phyloP scores from a whole-genome alignment of 73 alveolate genomes.

The Stentor roeselii region DNA sequence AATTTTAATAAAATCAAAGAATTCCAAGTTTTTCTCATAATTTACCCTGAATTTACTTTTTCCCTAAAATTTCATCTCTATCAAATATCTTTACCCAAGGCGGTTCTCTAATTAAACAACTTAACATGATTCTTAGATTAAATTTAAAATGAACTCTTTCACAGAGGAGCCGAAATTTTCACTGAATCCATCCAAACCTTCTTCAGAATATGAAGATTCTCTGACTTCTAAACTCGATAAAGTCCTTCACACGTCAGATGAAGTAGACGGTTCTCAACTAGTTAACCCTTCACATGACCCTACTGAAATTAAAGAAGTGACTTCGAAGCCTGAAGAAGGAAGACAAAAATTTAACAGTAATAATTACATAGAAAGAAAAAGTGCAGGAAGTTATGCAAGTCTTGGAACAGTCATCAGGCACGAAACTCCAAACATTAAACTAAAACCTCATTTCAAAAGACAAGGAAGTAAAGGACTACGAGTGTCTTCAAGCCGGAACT shows the following conservation, averaged over 20 bases:
- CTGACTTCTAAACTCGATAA: background rate
- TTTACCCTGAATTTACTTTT: too few relatives aligned
- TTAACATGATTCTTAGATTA: too few relatives aligned
- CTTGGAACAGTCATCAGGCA: slow-evolving; percentile 21
- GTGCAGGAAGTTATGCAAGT: slow-evolving; percentile 13
- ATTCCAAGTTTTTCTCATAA: too few relatives aligned
- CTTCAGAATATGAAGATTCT: background rate
- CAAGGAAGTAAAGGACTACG: background rate
- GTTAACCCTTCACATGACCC: too few relatives aligned
- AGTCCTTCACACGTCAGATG: background rate
- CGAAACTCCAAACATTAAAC: background rate
- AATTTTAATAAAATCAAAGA: too few relatives aligned
- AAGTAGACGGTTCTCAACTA: too few relatives aligned
- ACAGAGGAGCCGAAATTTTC: too few relatives aligned
- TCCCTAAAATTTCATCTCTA: too few relatives aligned
- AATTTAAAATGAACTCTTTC: too few relatives aligned
- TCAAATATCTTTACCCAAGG: too few relatives aligned
- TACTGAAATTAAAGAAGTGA: too few relatives aligned
- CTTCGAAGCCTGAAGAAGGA: background rate
- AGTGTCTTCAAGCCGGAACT: background rate
- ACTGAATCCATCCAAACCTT: background rate
- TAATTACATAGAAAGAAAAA: background rate
- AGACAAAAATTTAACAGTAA: background rate
- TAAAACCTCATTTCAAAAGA: background rate
- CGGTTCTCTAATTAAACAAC: too few relatives aligned